Base-by-base conservation (phyloP, 2,329 filamentous ascomycete species). In the Ophiostoma angusticollis region DNA sequence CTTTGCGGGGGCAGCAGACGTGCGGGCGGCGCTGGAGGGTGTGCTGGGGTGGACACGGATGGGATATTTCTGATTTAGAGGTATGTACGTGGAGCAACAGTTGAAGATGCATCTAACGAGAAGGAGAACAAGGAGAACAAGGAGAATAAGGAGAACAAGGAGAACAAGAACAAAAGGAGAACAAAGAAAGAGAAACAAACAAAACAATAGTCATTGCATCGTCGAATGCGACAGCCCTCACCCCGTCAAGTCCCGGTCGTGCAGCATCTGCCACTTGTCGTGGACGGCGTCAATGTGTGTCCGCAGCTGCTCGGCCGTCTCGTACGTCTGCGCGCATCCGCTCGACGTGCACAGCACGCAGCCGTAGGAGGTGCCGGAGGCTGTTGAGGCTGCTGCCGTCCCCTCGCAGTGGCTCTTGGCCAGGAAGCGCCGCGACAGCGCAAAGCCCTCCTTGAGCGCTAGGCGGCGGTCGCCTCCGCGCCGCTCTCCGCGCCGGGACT, bases 1-100 rank as follows among this genome's bases (percentile, higher is more conserved):
- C 1, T 75, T 72, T 9, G 58, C 62, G 6, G 71, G 74, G 45
- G 68, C 74, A 21, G 77, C 71, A 59, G 75, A 78, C 50, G 67
- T 87, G 50, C 68, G 79, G 50, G 74, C 69, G 4, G 82, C 89
- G 63, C 55, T 87, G 49, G 75, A 79, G 49, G 65, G 66, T 3
- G 58, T 74, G 41, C 48, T 83, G 22, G 69, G 70, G 11, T 81
- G 78, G 48, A 68, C 68, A 40, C 80, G 80, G 0, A 58, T 44
- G 42, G 37, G 33, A 12, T 42, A 42, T 24, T 42, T 39, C 22
- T 39, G 18, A 33, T n/a, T n/a, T n/a, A n/a, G n/a, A n/a, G n/a
- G n/a, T n/a, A n/a, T n/a, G n/a, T n/a, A n/a, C n/a, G n/a, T n/a
- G n/a, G n/a, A n/a, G n/a, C n/a, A n/a, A n/a, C n/a, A n/a, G n/a